Percentiles rank a stretch among this genome's conserved stretches.
These are phyloP conservation scores for Sporisorium graminicola DNA, from an alignment of 1,284 basidiomycete genomes.

Conservation along the genomic window DNA sequence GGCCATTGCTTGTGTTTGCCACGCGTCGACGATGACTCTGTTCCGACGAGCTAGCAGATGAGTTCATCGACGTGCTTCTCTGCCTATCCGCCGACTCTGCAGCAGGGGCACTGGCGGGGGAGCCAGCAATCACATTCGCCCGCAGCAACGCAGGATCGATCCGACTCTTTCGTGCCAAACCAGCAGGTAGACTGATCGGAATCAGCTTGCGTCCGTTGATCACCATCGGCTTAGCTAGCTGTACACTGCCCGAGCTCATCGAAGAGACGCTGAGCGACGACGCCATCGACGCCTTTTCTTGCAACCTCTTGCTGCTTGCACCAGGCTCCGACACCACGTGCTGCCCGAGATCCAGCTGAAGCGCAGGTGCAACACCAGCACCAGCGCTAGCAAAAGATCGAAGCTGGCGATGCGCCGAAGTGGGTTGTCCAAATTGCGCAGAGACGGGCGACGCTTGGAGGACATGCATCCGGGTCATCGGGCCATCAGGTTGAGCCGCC, in stretches of 20 bases:
- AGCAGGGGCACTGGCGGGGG: neutral
- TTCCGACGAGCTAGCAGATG: constrained; percentile 15
- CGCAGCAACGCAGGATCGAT: constrained; percentile 39
- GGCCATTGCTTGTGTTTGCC: neutral
- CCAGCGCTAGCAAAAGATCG: constrained; percentile 5
- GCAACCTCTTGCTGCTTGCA: constrained; percentile 10
- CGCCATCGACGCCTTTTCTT: constrained; percentile 29
- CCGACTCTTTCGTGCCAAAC: constrained; percentile 16
- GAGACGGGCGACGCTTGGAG: constrained; percentile 31
- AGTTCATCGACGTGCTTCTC: constrained; percentile 22
- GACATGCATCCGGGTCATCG: neutral
- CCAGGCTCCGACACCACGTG: neutral
- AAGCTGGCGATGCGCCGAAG: constrained; percentile 11
- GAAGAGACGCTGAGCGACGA: constrained; percentile 36
- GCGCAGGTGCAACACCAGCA: constrained; percentile 10
- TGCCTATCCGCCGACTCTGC: constrained; percentile 4
- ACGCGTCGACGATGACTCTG: constrained; percentile 10
- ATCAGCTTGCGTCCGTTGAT: constrained; percentile 46
- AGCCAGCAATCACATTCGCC: constrained; percentile 13
- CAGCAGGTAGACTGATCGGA: constrained; percentile 48
- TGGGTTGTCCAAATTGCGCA: constrained; percentile 15
- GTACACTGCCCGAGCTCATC: constrained; percentile 25
- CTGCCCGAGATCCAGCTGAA: constrained; percentile 23
- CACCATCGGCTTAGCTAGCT: constrained; percentile 27
- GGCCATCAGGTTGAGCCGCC: neutral